Conservation (phyloP, 2,329 filamentous ascomycete species). For the Fusarium subglutinans region DNA sequence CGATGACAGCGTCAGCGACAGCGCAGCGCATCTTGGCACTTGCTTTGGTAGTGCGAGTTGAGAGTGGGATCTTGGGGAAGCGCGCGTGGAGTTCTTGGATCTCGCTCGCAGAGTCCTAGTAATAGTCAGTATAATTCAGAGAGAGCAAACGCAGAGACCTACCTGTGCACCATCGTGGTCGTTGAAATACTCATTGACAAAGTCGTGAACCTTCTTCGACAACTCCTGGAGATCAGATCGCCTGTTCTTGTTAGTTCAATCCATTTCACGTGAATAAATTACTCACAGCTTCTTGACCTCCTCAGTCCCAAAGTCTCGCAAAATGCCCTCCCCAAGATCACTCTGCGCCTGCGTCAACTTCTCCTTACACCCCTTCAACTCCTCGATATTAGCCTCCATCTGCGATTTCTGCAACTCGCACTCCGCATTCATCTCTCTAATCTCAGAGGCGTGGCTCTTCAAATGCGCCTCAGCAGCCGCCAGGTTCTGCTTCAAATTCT, state of each 20-base stretch:
- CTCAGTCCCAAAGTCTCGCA: slow-evolving; percentile 29
- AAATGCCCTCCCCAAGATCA: slow-evolving; percentile 36
- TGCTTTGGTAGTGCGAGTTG: slow-evolving; percentile 28
- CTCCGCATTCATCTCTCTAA: slow-evolving; percentile 41
- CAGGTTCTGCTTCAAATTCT: slow-evolving; percentile 46
- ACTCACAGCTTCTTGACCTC: slow-evolving; percentile 41
- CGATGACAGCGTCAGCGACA: slow-evolving; percentile 42
- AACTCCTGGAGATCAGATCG: slow-evolving; percentile 37
- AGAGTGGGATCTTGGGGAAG: slow-evolving; percentile 41
- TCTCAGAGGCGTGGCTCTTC: slow-evolving; percentile 32
- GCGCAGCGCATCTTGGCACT: slow-evolving; percentile 44
- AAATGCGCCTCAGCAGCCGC: slow-evolving; percentile 26
- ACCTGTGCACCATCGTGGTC: slow-evolving; percentile 39
- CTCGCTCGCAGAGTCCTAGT: slow-evolving; percentile 33
- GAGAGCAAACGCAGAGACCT: not conserved
- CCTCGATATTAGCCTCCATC: slow-evolving; percentile 31
- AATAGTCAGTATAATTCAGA: not conserved
- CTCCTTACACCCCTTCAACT: slow-evolving; percentile 31
- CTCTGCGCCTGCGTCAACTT: slow-evolving; percentile 34
- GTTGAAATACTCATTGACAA: slow-evolving; percentile 43
- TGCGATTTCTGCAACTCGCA: slow-evolving; percentile 39
- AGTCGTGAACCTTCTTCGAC: slow-evolving; percentile 36
- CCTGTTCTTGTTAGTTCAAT: slow-evolving; percentile 20
- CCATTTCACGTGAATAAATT: rapidly evolving
- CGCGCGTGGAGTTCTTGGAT: slow-evolving; percentile 35